Base-by-base conservation (phyloP, 345 rosid genomes). In the Heritiera littoralis region DNA sequence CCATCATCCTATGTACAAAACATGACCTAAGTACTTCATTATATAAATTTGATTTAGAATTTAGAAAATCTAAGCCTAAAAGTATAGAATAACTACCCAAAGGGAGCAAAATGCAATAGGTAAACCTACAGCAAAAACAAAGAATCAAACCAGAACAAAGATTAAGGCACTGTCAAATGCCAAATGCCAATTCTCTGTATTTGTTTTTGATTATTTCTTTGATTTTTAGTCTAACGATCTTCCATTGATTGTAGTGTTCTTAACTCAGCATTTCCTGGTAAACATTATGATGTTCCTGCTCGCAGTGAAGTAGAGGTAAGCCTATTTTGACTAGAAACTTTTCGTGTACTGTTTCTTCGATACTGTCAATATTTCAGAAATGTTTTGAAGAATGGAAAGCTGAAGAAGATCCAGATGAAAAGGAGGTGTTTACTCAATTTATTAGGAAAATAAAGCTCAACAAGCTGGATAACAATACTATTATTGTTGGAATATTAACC, bases 221-320 rank as follows among this genome's bases (percentile, higher is more conserved):
- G n/a, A 63, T 54, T 51, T 69, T 68, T 49, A 2, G 6, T 49
- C n/a, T 68, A 9, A 72, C 6, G 40, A 14, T 32, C 56, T 52
- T 66, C 35, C 48, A 15, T 55, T 49, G 14, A 11, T 55, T 56
- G 30, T 80, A 95, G 96, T 87, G 78, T 89, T 65, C 86, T 93
- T 88, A 95, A 93, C 85, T 87, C 98, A 23, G 92, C 96, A 68
- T 84, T 95, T 65, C 99, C 99, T 0, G 98, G 97, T n/a, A 85
- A 89, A 72, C 98, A 95, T 77, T 93, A 89, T 45, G 98, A 95
- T 70, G 90, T 82, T 1, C 99, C 97, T 18, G 32, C 92, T 0
- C 78, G 83, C 3, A 55, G 68, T 1, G 83, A 87, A 52, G 60
- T 92, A 9, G 84, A 92, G 94, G 98, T 87, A 1, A 48, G 78